Base-by-base conservation (phyloP, 1,284 basidiomycete genomes). In the Phellinidium pouzarii region DNA sequence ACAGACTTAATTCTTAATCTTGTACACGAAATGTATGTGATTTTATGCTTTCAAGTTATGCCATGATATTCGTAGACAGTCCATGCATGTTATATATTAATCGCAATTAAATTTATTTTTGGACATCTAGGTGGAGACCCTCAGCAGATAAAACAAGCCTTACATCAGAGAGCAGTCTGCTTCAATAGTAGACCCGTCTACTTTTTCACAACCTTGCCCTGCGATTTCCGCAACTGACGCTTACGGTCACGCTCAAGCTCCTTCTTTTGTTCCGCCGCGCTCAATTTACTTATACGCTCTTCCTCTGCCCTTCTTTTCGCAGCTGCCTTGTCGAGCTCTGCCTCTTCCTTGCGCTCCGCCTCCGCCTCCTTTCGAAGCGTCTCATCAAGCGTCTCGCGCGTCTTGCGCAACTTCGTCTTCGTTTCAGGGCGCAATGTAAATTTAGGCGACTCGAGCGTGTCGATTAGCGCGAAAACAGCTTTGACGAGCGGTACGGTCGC, bases 211-310 rank as follows among this genome's bases (percentile, higher is more conserved):
- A 74, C 65, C 66, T 85, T 88, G 50, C 77, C 77, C 62, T 88
- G 87, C 37, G 75, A 71, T 67, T 88, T 90, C 58, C 78, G 78
- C 54, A 88, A 56, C 23, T 72, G 68, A 34, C 82, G 81, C 66
- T 87, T 91, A 57, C 81, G 81, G 61, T 88, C 87, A 58, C 84
- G 82, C 52, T 90, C 88, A 55, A 88, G 70, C 50, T 82, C 82
- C 80, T 88, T 91, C 73, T 87, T 84, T 71, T 91, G 86, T 65
- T 94, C 91, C 51, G 85, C 78, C 34, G 90, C 80, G 60, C 81
- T 84, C 59, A 94, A 75, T 59, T 78, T 80, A 19, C 84, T 75
- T 48, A 91, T 67, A 59, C 78, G 74, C 58, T 87, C 87, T 57
- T 87, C 76, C 65, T 90, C 87, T 0, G 79, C 80, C 64, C 77